These are phyloP conservation scores for Plasmodium cynomolgi DNA, from an alignment of 169 alveolate species.

Conservation along the genomic window DNA sequence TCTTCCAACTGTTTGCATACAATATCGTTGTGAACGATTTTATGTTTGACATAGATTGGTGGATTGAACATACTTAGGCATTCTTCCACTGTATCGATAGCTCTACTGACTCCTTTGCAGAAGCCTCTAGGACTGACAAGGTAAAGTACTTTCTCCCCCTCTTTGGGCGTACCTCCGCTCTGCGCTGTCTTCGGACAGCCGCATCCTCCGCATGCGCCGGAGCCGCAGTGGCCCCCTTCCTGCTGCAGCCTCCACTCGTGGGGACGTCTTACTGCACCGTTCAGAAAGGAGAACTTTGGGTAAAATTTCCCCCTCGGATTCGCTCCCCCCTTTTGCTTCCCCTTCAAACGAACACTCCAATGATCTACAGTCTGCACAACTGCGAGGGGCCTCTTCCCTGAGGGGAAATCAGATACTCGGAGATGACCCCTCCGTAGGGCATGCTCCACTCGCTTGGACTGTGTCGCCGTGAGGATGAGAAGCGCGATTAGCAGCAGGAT, in stretches of 20 bases:
- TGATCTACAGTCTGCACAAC: not conserved
- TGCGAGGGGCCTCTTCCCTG: not conserved
- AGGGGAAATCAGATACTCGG: not conserved
- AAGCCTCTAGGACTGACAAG: slow-evolving; percentile 88
- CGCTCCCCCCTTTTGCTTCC: not conserved
- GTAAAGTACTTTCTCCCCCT: slow-evolving; percentile 58
- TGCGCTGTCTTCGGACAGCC: not conserved
- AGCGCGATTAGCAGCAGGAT: not conserved
- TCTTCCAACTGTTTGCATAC: slow-evolving; percentile 85
- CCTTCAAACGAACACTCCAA: not conserved
- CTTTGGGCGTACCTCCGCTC: not conserved
- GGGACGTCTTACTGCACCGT: not conserved
- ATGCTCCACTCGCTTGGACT: not conserved
- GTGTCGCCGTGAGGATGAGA: not conserved
- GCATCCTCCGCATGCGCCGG: not conserved
- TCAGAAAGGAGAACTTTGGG: not conserved
- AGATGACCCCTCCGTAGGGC: not conserved
- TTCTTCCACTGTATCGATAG: slow-evolving; percentile 88
- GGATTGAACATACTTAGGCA: slow-evolving; percentile 85
- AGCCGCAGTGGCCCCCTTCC: not conserved
- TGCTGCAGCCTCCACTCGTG: not conserved
- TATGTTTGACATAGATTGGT: slow-evolving; percentile 87
- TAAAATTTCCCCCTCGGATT: not conserved
- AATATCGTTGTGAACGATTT: slow-evolving; percentile 88
- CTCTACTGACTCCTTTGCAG: slow-evolving; percentile 89